Evolutionary conservation across 2,329 filamentous ascomycete genomes (phyloP), one percentile per base, ranked within the genome.

Genomic region (Alternaria alternata): DNA sequence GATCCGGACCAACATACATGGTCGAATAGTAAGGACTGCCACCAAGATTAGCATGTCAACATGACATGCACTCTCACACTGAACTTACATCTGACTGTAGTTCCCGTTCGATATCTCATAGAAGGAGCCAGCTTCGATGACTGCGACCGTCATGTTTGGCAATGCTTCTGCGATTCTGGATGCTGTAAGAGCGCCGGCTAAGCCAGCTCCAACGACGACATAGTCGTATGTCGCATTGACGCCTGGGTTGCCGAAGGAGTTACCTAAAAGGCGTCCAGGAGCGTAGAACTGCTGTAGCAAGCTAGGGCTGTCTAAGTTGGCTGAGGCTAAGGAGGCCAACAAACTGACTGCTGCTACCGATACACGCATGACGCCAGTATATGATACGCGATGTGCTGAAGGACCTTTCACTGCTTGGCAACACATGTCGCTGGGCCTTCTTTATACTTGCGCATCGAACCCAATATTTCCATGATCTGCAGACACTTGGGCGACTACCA

Each of bases 111-210:
- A 52, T 11, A 73, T 56, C 41, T 76, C 68, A 43, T 74, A 73
- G 38, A 74, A 74, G 5, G 43, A 60, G 3, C 73, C 72, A 1
- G 72, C 69, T 62, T 75, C 71, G 24, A 75, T 53, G 16, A 74
- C 62, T 3, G 69, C 71, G 9, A 75, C 67, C 4, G 49, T 55
- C 20, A 59, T 41, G 20, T 61, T 39, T 1, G 41, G 44, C 16
- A 58, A 39, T 12, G 62, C 51, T n/a, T 59, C 64, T 16, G 70
- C 54, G 5, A 73, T 63, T 1, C 71, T 62, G 14, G 55, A 58
- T 16, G 71, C 71, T 5, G 70, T 51, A 2, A 61, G 47, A n/a
- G 69, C 54, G 11, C 71, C 71, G 4, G 71, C 67, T 12, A 55
- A 66, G 22, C 71, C 71, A 11, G 67, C 71, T 8, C 71, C 72